A percentile compares a stretch with the other conserved stretches of the same genome.
Conservation (phyloP, 768 basidiomycete species). For the Pleurotus ostreatus region DNA sequence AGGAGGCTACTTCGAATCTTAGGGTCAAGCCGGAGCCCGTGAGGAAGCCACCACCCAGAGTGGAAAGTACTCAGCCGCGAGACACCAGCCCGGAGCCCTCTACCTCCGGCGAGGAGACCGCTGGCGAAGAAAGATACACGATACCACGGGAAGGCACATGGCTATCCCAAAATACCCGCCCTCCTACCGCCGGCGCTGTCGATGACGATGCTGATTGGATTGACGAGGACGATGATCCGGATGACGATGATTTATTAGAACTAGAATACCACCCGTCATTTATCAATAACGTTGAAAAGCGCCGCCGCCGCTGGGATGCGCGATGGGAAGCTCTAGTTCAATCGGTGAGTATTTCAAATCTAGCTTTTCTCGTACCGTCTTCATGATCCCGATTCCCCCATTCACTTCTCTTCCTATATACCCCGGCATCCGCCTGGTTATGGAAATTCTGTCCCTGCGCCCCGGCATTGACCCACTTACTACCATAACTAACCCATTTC, state of each 20-base stretch:
- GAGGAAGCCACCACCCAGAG: conserved; percentile 68
- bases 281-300: conserved; percentile 60
- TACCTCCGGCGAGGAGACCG: conserved; percentile 75
- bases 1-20: conserved; percentile 33
- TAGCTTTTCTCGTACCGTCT: background rate
- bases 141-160: conserved; percentile 35
- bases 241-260: conserved; percentile 68
- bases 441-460: conserved; percentile 26
- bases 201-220: conserved; percentile 62
- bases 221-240: conserved; percentile 68
- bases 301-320: conserved; percentile 68
- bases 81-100: conserved; percentile 79
- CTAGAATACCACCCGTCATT: conserved; percentile 75
- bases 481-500: background rate
- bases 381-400: background rate
- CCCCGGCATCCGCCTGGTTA: conserved; percentile 13
- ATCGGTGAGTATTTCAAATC: conserved; percentile 45
- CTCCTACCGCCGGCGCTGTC: conserved; percentile 13
- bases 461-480: conserved; percentile 4
- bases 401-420: background rate
- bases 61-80: conserved; percentile 78
- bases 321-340: conserved; percentile 74
- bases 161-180: conserved; percentile 22
- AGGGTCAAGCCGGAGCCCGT: conserved; percentile 20
- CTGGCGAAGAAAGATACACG: conserved; percentile 53